Percentiles rank a stretch among this genome's conserved stretches.
These are phyloP conservation scores for Eimeria maxima DNA, from an alignment of 169 alveolate genomes.

Conservation along the genomic window DNA sequence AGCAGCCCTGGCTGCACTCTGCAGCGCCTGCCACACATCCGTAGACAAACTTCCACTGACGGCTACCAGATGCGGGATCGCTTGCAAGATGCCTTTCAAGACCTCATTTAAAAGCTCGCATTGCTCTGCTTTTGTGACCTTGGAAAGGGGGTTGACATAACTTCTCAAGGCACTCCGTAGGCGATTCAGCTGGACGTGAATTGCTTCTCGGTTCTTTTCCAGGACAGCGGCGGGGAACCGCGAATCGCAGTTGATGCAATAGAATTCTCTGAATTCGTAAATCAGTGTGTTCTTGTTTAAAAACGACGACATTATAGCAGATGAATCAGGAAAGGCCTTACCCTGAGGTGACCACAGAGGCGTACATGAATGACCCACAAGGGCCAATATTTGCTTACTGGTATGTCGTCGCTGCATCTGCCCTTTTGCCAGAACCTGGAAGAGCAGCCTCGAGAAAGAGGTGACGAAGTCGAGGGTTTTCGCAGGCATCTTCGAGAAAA, in stretches of 20 bases:
- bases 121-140: background rate
- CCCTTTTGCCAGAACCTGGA: background rate
- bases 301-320: background rate
- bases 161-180: background rate
- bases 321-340: background rate
- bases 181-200: constrained; percentile 5
- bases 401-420: constrained; percentile 5
- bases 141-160: background rate
- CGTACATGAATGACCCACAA: constrained; percentile 53
- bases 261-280: constrained; percentile 12
- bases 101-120: background rate
- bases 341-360: background rate
- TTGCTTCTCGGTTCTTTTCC: constrained; percentile 31
- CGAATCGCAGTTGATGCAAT: constrained; percentile 22
- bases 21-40: constrained; percentile 47
- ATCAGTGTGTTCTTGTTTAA: background rate
- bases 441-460: constrained; percentile 23
- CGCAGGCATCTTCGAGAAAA: background rate
- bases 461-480: constrained; percentile 13
- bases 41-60: constrained; percentile 52
- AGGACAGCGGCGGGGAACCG: background rate
- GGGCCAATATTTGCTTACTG: constrained; percentile 28
- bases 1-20: constrained; percentile 59
- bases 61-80: constrained; percentile 34
- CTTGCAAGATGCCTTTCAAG: constrained; percentile 18